phyloP scores from a whole-genome alignment of 2,329 filamentous ascomycete genomes.

The Penicillium sp. region DNA sequence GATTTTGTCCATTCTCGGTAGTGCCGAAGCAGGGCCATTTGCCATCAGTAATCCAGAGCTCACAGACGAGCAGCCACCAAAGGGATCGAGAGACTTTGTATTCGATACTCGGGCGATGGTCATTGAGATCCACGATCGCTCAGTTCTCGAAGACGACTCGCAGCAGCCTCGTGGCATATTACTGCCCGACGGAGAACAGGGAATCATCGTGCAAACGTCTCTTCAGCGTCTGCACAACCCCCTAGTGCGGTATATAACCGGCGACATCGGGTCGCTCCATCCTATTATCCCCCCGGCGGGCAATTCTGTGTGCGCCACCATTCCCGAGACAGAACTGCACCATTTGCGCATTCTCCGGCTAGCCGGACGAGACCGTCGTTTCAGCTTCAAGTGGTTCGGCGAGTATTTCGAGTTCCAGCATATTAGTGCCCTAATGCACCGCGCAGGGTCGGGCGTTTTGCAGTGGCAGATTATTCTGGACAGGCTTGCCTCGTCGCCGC shows the following conservation, averaged over 20 bases:
- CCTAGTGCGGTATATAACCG: constrained; percentile 50
- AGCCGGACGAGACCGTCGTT: constrained; percentile 48
- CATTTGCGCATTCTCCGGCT: constrained; percentile 45
- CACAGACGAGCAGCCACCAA: constrained; percentile 22
- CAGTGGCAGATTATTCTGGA: constrained; percentile 51
- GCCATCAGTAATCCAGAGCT: constrained; percentile 39
- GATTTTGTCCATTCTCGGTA: constrained; percentile 50
- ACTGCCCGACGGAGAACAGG: constrained; percentile 35
- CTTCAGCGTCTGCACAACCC: constrained; percentile 51
- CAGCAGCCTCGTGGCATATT: neutral
- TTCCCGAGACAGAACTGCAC: constrained; percentile 19
- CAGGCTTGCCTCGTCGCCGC: constrained; percentile 8
- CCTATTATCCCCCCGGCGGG: constrained; percentile 30
- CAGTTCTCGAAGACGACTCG: neutral
- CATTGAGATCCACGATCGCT: constrained; percentile 43
- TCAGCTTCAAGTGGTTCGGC: constrained; percentile 51
- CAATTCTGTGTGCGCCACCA: neutral
- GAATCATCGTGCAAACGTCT: constrained; percentile 50
- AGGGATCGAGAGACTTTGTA: constrained; percentile 40
- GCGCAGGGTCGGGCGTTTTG: constrained; percentile 35
- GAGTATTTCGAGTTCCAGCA: constrained; percentile 45
- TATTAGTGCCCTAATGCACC: constrained; percentile 32
- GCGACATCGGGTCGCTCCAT: constrained; percentile 51
- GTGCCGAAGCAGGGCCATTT: constrained; percentile 51
- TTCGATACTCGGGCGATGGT: constrained; percentile 44